Percentiles rank a stretch among this genome's conserved stretches.
These are phyloP conservation scores for Pelargonium australe DNA, from an alignment of 441 rosid species.

Conservation along the genomic window DNA sequence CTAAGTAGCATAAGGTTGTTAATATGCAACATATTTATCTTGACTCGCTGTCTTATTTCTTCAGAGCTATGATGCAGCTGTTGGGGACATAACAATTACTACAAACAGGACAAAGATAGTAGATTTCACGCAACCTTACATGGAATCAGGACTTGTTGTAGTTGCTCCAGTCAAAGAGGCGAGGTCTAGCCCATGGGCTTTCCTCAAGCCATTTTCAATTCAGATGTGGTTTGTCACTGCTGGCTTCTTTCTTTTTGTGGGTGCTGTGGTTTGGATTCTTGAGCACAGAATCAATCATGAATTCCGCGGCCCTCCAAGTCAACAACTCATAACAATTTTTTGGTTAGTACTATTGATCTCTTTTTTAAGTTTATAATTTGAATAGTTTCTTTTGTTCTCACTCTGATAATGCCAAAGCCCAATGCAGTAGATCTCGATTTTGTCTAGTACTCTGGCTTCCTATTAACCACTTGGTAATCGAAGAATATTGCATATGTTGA, in stretches of 20 bases:
- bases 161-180: slow-evolving; percentile 66
- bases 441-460: too few relatives aligned
- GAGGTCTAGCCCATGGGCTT: slow-evolving; percentile 85
- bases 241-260: slow-evolving; percentile 73
- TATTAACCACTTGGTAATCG: too few relatives aligned
- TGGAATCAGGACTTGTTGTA: slow-evolving; percentile 89
- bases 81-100: slow-evolving; percentile 68
- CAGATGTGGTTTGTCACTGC: slow-evolving; percentile 90
- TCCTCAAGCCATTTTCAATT: slow-evolving; percentile 74
- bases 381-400: not conserved
- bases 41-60: slow-evolving; percentile 18
- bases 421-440: too few relatives aligned
- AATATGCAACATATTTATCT: slow-evolving; percentile 3
- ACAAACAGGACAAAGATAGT: slow-evolving; percentile 80
- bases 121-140: slow-evolving; percentile 89
- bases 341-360: slow-evolving; percentile 47
- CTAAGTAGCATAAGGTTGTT: too few relatives aligned
- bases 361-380: slow-evolving; percentile 1
- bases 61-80: slow-evolving; percentile 73
- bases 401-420: not conserved
- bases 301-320: slow-evolving; percentile 83
- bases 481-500: too few relatives aligned
- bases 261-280: slow-evolving; percentile 92
- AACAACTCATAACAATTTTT: slow-evolving; percentile 66
- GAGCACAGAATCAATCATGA: slow-evolving; percentile 81